These are phyloP conservation scores for Mucor racemosus DNA, from an alignment of 371 early-diverging fungal genomes.

Conservation along the genomic window DNA sequence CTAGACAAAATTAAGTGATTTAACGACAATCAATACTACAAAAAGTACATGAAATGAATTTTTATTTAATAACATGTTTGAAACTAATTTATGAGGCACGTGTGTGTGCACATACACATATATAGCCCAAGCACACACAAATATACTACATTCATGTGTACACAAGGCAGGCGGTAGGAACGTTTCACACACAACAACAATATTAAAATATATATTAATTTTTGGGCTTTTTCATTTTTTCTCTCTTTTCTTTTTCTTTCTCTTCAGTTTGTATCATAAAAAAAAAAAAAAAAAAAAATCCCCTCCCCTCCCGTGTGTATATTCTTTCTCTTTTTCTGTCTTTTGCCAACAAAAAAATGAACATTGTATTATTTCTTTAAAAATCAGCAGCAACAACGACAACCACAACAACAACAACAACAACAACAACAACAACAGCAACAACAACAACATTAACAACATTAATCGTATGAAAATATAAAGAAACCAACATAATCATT, in stretches of 20 bases:
- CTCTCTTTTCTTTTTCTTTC: neutral
- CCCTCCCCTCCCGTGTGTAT: neutral
- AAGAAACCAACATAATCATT: neutral
- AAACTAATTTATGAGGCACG: neutral
- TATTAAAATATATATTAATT: neutral
- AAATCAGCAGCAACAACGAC: no score
- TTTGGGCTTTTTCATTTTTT: neutral
- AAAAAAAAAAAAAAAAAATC: neutral
- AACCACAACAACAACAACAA: neutral
- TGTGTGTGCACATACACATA: neutral
- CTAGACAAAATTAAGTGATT: neutral
- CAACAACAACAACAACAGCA: no score
- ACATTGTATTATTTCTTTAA: neutral
- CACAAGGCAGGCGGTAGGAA: neutral
- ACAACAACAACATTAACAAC: neutral
- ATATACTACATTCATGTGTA: neutral
- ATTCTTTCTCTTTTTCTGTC: neutral
- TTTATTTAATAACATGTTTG: neutral
- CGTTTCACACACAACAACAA: neutral
- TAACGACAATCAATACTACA: neutral
- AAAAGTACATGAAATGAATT: neutral
- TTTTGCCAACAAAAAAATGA: neutral
- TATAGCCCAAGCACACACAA: neutral
- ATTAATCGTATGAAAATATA: neutral
- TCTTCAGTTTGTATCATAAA: conserved; percentile 3